Conservation (phyloP, 164 flowering plant species). For the Hamamelis virginiana region DNA sequence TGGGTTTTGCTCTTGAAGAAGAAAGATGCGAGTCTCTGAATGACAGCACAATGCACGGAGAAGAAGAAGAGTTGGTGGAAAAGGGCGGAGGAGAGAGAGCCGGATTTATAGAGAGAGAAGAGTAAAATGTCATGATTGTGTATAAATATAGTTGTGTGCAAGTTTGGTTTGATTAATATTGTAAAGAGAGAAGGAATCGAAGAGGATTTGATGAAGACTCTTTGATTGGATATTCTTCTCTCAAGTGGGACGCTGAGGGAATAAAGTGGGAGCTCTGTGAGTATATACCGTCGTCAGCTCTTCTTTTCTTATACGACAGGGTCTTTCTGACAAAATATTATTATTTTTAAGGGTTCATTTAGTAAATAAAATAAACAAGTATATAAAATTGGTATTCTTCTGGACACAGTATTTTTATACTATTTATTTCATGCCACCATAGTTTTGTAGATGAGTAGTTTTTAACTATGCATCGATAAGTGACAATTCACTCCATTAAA, state of each 20-base stretch:
- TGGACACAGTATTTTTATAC: too few species aligned
- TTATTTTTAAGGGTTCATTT: too few species aligned
- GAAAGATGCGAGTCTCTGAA: constrained; percentile 1
- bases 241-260: not conserved
- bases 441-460: too few species aligned
- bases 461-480: too few species aligned
- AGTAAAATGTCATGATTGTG: constrained; percentile 18
- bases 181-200: constrained; percentile 14
- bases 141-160: not conserved
- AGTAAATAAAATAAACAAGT: too few species aligned
- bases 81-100: constrained; percentile 36
- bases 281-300: not conserved
- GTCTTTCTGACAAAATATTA: too few species aligned
- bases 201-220: not conserved
- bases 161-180: not conserved
- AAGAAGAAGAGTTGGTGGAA: constrained; percentile 8
- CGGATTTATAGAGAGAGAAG: constrained; percentile 58
- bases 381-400: too few species aligned
- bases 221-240: constrained; percentile 10
- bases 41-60: constrained; percentile 3
- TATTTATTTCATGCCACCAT: too few species aligned
- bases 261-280: not conserved
- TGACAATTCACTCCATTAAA: too few species aligned
- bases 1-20: constrained; percentile 23
- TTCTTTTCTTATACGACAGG: not conserved